Evolutionary conservation across 208 protist genomes (phyloP).

Genomic region (Trypanosoma brucei): DNA sequence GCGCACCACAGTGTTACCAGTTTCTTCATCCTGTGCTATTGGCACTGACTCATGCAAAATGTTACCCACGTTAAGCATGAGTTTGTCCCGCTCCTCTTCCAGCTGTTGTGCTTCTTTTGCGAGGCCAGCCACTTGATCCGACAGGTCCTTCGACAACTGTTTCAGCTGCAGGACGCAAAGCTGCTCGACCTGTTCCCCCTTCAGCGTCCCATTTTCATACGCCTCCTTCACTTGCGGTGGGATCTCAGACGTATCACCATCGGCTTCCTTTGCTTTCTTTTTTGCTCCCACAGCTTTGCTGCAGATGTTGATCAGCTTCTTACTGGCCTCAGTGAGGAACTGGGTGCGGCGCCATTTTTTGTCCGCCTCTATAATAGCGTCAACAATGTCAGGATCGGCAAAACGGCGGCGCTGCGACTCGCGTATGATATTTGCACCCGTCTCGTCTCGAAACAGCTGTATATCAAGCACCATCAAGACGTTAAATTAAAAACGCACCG

Average conservation of each 20-base stretch:
- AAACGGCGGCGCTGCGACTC: conserved; percentile 95
- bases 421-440: conserved; percentile 90
- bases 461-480: conserved; percentile 94
- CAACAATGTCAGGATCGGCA: conserved; percentile 84
- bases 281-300: conserved; percentile 87
- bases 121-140: conserved; percentile 46
- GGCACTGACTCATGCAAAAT: conserved; percentile 95
- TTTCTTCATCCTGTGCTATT: conserved; percentile 94
- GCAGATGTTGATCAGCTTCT: conserved; percentile 88
- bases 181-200: conserved; percentile 41
- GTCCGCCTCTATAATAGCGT: conserved; percentile 91
- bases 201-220: conserved; percentile 51
- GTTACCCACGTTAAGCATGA: conserved; percentile 93
- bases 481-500: background rate
- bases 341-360: conserved; percentile 86
- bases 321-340: conserved; percentile 77
- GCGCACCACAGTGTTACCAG: conserved; percentile 83
- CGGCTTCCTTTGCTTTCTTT: conserved; percentile 91
- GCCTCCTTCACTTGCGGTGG: conserved; percentile 46
- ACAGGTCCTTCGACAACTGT: conserved; percentile 77
- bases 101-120: conserved; percentile 59
- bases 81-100: conserved; percentile 63
- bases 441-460: conserved; percentile 92
- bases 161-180: conserved; percentile 90
- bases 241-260: conserved; percentile 67